Evolutionary conservation across 2,329 filamentous ascomycete genomes (phyloP).

Genomic region (Trichoderma atroviride): DNA sequence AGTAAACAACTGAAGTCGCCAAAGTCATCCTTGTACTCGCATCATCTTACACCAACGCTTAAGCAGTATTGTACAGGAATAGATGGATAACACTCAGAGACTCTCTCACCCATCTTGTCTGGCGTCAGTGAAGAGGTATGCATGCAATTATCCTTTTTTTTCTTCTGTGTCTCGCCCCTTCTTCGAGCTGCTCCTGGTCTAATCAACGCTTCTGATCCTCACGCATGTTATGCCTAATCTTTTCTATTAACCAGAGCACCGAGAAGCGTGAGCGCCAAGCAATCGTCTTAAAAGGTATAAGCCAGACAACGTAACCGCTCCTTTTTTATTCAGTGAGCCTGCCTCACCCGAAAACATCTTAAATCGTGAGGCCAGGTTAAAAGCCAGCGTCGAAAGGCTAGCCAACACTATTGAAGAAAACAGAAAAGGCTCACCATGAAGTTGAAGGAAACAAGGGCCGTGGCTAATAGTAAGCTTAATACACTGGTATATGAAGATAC

Average conservation of each 20-base stretch:
- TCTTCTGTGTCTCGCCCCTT: neutral
- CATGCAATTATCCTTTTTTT: neutral
- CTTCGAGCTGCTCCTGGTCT: too few relatives aligned
- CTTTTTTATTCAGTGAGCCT: neutral
- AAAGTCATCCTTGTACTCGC: too few relatives aligned
- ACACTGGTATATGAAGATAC: neutral
- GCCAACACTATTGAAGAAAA: neutral
- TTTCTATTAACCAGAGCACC: neutral
- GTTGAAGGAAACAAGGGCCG: neutral
- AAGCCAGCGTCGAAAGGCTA: neutral
- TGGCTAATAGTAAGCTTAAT: too few relatives aligned
- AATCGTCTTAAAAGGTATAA: neutral
- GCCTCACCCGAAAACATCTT: neutral
- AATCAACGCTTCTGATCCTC: neutral
- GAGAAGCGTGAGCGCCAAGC: neutral
- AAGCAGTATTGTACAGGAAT: neutral
- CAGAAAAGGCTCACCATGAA: neutral
- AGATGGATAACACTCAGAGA: neutral
- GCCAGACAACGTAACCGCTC: neutral
- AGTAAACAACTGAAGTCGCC: too few relatives aligned
- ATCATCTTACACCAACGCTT: neutral
- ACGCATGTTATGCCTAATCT: neutral
- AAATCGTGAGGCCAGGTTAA: neutral
- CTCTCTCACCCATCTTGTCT: neutral
- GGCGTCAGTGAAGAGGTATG: neutral